Evolutionary conservation across 768 basidiomycete genomes (phyloP), one percentile per base, ranked within the genome.

Genomic region (Sarcomyxa edulis): DNA sequence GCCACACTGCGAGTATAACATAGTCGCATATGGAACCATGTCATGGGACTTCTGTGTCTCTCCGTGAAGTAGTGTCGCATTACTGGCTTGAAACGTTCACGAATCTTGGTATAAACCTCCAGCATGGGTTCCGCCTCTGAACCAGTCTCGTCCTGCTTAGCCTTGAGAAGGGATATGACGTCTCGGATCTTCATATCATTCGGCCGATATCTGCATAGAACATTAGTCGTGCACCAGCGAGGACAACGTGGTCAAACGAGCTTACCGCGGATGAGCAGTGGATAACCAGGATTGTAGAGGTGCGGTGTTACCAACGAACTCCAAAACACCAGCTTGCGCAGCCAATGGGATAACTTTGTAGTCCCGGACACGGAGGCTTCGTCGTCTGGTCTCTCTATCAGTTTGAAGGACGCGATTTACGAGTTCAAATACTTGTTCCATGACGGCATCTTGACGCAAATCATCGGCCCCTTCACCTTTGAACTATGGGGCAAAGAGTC

Each of bases 11-110:
- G 80, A 2, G 84, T 78, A 59, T 97, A 99, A 50, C 80, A 81
- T 16, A 98, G 63, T 16, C 93, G 78, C 81, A 84, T 92, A 9
- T 79, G 71, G 55, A 93, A 97, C 95, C 96, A 99, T 1, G 80
- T 68, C 52, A 88, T 83, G 10, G 96, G 95, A 0, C 71, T 74
- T 55, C 86, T 93, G 64, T 93, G 86, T 45, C 73, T 75, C 52
- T 97, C 90, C 4, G 85, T 89, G 61, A 99, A 98, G 55, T 84
- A 93, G 58, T 96, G 90, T 15, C 95, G 78, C 80, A 98, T 81
- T 33, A 95, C 91, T 0, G 96, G 96, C 25, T 74, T 72, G 52
- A 86, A 82, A 11, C 59, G 57, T 32, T 68, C 42, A 30, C 66
- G 44, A 55, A 66, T 32, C 55, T 61, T 29, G 39, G 47, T 46